Conservation (phyloP, 2,329 filamentous ascomycete genomes). For the Ophiostoma piceae region DNA sequence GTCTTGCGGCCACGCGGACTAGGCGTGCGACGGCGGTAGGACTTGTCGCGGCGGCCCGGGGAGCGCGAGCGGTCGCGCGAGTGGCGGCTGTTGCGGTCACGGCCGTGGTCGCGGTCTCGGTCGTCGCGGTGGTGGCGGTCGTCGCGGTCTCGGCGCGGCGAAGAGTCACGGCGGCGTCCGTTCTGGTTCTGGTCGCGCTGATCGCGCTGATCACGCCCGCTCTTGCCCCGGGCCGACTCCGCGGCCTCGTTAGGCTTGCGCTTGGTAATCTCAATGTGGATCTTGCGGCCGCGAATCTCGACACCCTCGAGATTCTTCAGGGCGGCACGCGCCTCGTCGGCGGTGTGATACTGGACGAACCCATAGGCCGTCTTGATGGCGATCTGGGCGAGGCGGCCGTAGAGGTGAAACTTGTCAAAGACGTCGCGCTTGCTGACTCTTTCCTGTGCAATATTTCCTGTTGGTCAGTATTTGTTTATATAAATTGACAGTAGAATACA, state of each 20-base stretch:
- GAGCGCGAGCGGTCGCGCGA: slow-evolving; percentile 64
- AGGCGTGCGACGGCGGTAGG: slow-evolving; percentile 62
- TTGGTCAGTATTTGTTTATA: slow-evolving; percentile 25
- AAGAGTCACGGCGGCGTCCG: slow-evolving; percentile 43
- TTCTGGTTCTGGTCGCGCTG: neutral
- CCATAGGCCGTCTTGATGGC: slow-evolving; percentile 96
- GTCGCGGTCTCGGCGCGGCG: slow-evolving; percentile 40
- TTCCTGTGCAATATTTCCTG: slow-evolving; percentile 87
- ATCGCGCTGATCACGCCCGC: neutral
- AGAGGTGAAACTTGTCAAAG: slow-evolving; percentile 81
- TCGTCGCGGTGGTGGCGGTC: slow-evolving; percentile 13
- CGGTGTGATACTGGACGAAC: slow-evolving; percentile 87
- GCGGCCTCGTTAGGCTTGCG: neutral
- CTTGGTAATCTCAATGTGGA: slow-evolving; percentile 64
- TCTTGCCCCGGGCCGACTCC: neutral
- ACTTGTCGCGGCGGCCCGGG: slow-evolving; percentile 42
- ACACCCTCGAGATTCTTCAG: slow-evolving; percentile 73
- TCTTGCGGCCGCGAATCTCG: slow-evolving; percentile 81
- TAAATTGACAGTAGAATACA: slow-evolving; percentile 29
- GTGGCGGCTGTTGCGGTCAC: slow-evolving; percentile 34
- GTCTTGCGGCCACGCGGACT: slow-evolving; percentile 49
- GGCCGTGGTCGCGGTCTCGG: slow-evolving; percentile 34
- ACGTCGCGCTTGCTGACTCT: slow-evolving; percentile 90
- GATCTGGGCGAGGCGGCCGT: slow-evolving; percentile 85
- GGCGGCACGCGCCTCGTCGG: slow-evolving; percentile 67